Conservation (phyloP, 192 early-diverging fungal genomes). For the Entomortierella lignicola region DNA sequence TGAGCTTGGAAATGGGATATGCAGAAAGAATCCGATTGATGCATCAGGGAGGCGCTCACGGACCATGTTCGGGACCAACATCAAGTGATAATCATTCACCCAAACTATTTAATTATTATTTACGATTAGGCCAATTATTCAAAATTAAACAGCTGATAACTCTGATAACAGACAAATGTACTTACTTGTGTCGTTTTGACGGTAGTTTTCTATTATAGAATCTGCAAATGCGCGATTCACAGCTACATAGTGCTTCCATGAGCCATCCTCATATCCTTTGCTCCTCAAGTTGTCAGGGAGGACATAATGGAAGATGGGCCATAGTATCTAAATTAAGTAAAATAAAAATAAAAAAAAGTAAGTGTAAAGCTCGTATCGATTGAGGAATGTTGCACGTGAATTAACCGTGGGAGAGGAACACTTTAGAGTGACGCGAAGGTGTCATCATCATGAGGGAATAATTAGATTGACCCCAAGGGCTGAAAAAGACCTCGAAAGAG, state of each 20-base stretch:
- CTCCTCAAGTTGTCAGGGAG: slow-evolving; percentile 89
- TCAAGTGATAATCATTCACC: slow-evolving; percentile 98
- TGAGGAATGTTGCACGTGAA: slow-evolving; percentile 6
- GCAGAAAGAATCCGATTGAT: slow-evolving; percentile 95
- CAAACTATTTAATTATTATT: slow-evolving; percentile 79
- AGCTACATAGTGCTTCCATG: slow-evolving; percentile 86
- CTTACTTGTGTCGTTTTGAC: slow-evolving; percentile 86
- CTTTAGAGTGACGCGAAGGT: not conserved
- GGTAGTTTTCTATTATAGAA: slow-evolving; percentile 79
- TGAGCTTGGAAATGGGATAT: slow-evolving; percentile 96
- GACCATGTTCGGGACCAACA: slow-evolving; percentile 91
- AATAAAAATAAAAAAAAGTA: not conserved
- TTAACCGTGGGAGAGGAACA: not conserved
- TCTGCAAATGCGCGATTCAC: slow-evolving; percentile 91
- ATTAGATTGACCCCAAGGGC: not conserved
- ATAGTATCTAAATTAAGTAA: slow-evolving; percentile 74
- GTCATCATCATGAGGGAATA: slow-evolving; percentile 7
- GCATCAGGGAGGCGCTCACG: slow-evolving; percentile 85
- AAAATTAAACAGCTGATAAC: not conserved
- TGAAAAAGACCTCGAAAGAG: not conserved
- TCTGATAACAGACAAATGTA: not conserved
- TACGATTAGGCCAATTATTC: not conserved
- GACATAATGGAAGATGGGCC: slow-evolving; percentile 98
- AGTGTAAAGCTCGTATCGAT: too few species aligned
- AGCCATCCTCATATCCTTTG: slow-evolving; percentile 77